Conservation (phyloP, 805 yeast genomes). For the Lipomyces chichibuensis region DNA sequence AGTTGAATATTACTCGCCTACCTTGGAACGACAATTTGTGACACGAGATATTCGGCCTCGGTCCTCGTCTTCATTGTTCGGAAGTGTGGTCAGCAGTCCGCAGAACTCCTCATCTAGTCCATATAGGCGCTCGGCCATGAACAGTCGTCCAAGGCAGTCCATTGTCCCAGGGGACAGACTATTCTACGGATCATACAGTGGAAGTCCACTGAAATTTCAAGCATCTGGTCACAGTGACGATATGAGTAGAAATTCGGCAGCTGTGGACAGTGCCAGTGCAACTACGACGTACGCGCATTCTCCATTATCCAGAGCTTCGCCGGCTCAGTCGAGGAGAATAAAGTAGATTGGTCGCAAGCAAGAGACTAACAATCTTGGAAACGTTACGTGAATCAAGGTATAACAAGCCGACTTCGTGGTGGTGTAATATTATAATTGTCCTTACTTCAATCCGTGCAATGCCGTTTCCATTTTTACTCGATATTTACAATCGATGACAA, state of each 20-base stretch:
- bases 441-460: background rate
- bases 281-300: background rate
- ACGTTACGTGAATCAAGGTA: background rate
- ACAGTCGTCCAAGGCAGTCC: background rate
- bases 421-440: background rate
- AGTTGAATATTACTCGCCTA: constrained; percentile 39
- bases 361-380: background rate
- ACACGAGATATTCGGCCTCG: constrained; percentile 35
- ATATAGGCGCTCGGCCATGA: background rate
- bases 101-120: background rate
- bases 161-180: background rate
- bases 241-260: background rate
- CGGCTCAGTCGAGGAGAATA: background rate
- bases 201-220: constrained; percentile 1
- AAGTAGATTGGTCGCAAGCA: background rate
- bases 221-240: background rate
- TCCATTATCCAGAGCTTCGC: background rate
- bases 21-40: constrained; percentile 35
- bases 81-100: background rate
- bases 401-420: background rate
- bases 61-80: background rate
- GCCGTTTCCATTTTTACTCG: background rate
- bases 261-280: background rate
- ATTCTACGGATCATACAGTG: background rate
- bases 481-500: constrained; percentile 4